Percentiles rank a stretch among this genome's conserved stretches.
Conservation (phyloP, 768 basidiomycete genomes). For the Lactarius vividus region DNA sequence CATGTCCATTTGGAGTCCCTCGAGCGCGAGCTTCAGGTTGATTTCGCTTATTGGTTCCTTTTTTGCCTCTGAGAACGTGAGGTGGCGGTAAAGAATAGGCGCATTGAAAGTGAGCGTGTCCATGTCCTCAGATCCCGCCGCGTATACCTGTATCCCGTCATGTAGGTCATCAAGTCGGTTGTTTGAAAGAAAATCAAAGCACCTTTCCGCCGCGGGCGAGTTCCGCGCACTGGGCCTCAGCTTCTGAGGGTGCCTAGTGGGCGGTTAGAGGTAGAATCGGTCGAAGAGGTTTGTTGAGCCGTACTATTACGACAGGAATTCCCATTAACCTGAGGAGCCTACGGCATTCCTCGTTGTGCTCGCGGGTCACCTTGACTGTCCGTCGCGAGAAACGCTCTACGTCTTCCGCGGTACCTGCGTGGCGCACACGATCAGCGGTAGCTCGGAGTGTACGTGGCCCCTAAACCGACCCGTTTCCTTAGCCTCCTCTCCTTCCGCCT, state of each 20-base stretch:
- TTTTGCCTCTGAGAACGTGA: constrained; percentile 97
- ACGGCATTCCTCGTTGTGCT: constrained; percentile 96
- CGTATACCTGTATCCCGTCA: constrained; percentile 70
- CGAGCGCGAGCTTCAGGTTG: constrained; percentile 72
- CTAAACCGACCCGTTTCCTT: constrained; percentile 73
- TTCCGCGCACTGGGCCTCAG: constrained; percentile 98
- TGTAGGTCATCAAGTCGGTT: neutral
- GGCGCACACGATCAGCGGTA: neutral
- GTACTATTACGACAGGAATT: constrained; percentile 88
- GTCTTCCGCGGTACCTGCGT: constrained; percentile 79
- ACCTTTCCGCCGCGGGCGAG: constrained; percentile 95
- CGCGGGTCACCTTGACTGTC: constrained; percentile 90
- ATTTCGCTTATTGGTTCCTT: constrained; percentile 96
- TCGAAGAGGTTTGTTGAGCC: constrained; percentile 33
- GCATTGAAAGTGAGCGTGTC: constrained; percentile 95
- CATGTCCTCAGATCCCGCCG: constrained; percentile 99
- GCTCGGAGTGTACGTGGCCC: neutral
- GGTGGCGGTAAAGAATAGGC: constrained; percentile 89
- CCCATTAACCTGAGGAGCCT: constrained; percentile 90
- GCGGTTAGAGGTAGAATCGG: constrained; percentile 2
- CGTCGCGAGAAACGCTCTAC: constrained; percentile 86
- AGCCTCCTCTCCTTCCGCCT: constrained; percentile 92
- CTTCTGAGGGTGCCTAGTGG: constrained; percentile 90
- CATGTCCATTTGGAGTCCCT: constrained; percentile 93
- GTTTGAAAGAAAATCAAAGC: constrained; percentile 3